Percentiles rank a stretch among this genome's conserved stretches.
Conservation (phyloP, 441 rosid species). For the Gossypium laxum region DNA sequence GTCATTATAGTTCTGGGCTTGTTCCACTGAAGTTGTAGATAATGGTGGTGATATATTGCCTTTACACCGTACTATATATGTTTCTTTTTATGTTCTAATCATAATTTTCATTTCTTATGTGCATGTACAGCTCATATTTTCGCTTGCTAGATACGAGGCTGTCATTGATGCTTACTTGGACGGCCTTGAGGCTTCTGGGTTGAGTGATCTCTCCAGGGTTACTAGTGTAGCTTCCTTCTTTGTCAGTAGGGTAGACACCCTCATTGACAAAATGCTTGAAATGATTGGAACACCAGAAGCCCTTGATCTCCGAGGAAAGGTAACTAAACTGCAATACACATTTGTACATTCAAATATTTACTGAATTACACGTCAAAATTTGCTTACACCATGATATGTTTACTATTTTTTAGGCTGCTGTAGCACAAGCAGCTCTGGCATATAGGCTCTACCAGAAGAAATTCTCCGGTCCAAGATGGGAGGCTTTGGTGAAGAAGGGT, state of each 20-base stretch:
- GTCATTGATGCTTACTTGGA: constrained; percentile 93
- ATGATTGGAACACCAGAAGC: constrained; percentile 85
- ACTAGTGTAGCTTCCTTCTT: constrained; percentile 97
- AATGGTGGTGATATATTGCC: neutral
- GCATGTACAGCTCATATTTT: constrained; percentile 71
- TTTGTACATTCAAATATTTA: neutral
- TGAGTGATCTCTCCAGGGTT: constrained; percentile 83
- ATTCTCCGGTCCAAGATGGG: constrained; percentile 95
- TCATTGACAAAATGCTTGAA: constrained; percentile 87
- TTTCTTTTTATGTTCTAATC: neutral
- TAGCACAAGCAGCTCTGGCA: constrained; percentile 88
- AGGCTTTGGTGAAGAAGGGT: constrained; percentile 79
- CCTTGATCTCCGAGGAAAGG: constrained; percentile 92
- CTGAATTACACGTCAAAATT: neutral
- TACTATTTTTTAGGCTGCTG: constrained; percentile 62
- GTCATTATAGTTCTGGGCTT: neutral
- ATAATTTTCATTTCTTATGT: constrained; percentile 14
- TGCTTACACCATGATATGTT: constrained; percentile 7
- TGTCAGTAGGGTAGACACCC: constrained; percentile 91
- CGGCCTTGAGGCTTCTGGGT: constrained; percentile 92
- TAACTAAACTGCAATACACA: constrained; percentile 11
- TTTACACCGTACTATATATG: neutral
- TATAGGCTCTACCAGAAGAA: constrained; percentile 88
- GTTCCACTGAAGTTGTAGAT: neutral
- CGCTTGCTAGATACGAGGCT: constrained; percentile 82